phyloP scores from a whole-genome alignment of 305 asterid genomes.

The Caryopteris hybrid region DNA sequence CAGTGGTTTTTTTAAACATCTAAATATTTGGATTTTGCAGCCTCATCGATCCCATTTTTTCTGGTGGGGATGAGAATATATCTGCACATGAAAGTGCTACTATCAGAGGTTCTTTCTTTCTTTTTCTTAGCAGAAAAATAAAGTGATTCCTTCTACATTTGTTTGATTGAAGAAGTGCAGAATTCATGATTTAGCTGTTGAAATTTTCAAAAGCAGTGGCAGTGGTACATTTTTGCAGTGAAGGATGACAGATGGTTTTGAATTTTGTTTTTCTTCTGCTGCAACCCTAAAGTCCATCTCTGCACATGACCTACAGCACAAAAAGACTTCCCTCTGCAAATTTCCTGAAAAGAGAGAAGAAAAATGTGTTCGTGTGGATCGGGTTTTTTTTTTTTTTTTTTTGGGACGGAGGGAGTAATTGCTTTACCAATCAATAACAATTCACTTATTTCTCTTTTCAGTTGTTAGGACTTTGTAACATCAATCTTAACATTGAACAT shows the following conservation, averaged over 20 bases:
- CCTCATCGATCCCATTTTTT: slow-evolving; percentile 24
- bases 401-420: too few relatives aligned
- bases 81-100: slow-evolving; percentile 40
- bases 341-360: too few relatives aligned
- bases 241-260: neutral
- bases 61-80: slow-evolving; percentile 30
- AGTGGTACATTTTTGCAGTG: neutral
- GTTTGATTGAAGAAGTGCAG: neutral
- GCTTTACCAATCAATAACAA: too few relatives aligned
- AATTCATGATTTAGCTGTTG: neutral
- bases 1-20: slow-evolving; percentile 20
- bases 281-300: too few relatives aligned
- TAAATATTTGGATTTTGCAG: slow-evolving; percentile 45
- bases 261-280: too few relatives aligned
- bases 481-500: too few relatives aligned
- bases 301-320: too few relatives aligned
- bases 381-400: too few relatives aligned
- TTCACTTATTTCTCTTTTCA: too few relatives aligned
- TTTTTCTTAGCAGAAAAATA: slow-evolving; percentile 32
- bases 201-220: neutral
- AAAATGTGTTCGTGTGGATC: too few relatives aligned
- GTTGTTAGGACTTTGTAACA: too few relatives aligned
- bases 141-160: slow-evolving; percentile 21
- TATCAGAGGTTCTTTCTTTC: slow-evolving; percentile 17
- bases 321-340: too few relatives aligned